Conservation (phyloP, 2,329 filamentous ascomycete species). For the Talaromyces islandicus region DNA sequence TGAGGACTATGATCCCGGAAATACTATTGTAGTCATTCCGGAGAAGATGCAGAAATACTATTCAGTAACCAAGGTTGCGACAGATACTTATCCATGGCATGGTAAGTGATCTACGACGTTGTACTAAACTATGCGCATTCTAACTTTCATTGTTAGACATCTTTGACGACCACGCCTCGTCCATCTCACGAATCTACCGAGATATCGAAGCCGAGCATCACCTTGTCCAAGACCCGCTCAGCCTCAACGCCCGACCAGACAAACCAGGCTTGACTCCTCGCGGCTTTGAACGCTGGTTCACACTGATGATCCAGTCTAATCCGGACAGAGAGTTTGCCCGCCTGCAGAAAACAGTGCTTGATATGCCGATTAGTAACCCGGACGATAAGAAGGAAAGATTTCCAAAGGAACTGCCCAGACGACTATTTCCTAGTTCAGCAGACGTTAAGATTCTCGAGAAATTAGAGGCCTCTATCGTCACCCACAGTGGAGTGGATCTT, state of each 20-base stretch:
- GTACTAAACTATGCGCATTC: neutral
- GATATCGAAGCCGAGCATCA: constrained; percentile 55
- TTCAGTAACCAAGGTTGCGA: constrained; percentile 55
- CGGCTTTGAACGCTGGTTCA: constrained; percentile 69
- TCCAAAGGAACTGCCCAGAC: constrained; percentile 70
- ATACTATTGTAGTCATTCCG: constrained; percentile 67
- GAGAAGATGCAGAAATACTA: constrained; percentile 72
- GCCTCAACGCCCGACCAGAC: constrained; percentile 47
- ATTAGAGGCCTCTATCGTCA: constrained; percentile 55
- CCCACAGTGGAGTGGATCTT: constrained; percentile 45
- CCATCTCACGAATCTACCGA: constrained; percentile 55
- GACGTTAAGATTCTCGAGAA: constrained; percentile 55
- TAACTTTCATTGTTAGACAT: constrained; percentile 36
- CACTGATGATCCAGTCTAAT: constrained; percentile 65
- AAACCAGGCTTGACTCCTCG: constrained; percentile 60
- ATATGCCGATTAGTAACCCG: constrained; percentile 64
- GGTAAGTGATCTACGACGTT: constrained; percentile 40
- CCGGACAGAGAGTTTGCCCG: constrained; percentile 70
- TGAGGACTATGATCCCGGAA: constrained; percentile 61
- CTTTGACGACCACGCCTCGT: constrained; percentile 49
- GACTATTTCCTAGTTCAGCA: constrained; percentile 59
- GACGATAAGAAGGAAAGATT: constrained; percentile 65
- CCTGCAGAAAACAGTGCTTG: constrained; percentile 60
- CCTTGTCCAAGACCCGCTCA: constrained; percentile 49
- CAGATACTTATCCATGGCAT: constrained; percentile 64